phyloP scores from a whole-genome alignment of 176 grass and related monocot species.

The Oryza meridionalis region DNA sequence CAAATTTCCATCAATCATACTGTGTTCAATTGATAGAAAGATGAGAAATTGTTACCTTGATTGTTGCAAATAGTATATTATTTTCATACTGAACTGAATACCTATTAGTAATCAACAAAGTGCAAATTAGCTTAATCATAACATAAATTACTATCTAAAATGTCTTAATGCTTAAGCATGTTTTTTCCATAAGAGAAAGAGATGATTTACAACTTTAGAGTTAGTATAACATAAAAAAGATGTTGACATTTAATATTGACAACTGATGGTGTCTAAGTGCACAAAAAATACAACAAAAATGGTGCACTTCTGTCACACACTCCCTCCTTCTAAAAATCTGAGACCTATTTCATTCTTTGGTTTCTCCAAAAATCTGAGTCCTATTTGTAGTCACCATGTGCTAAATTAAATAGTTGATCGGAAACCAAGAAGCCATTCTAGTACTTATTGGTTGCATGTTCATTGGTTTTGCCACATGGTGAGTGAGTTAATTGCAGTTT shows the following conservation, averaged over 20 bases:
- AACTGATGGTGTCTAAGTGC: neutral
- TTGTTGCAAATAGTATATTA: conserved; percentile 63
- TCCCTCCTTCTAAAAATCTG: too few species aligned
- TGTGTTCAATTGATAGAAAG: neutral
- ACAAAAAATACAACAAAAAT: neutral
- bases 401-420: too few species aligned
- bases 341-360: too few species aligned
- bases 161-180: neutral
- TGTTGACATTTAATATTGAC: neutral
- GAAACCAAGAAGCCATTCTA: too few species aligned
- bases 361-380: too few species aligned
- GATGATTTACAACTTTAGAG: neutral
- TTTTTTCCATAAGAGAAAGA: neutral
- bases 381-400: too few species aligned
- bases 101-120: conserved; percentile 32
- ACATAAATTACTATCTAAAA: neutral
- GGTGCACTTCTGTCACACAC: too few species aligned
- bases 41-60: conserved; percentile 43
- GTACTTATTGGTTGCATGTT: too few species aligned
- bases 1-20: neutral
- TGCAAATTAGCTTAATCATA: neutral
- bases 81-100: conserved; percentile 59
- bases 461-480: too few species aligned
- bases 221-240: neutral
- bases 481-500: too few species aligned